phyloP scores from a whole-genome alignment of 805 yeast genomes.

The Spathaspora girioi region DNA sequence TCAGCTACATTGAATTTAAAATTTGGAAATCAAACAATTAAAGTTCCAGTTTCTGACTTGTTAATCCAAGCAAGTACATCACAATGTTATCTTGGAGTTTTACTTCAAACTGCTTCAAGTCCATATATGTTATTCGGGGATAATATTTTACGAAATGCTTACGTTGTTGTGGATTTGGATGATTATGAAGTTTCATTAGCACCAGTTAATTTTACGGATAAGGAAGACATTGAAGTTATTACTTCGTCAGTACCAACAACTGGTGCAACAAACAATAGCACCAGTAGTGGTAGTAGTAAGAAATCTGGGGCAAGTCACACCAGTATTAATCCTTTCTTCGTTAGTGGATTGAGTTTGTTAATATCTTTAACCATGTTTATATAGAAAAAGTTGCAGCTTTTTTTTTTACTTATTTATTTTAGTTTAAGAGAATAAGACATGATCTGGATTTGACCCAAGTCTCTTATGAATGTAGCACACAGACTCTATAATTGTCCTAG shows the following conservation, averaged over 20 bases:
- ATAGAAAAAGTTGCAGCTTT: background rate
- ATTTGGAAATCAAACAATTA: constrained; percentile 57
- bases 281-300: background rate
- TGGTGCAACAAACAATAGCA: background rate
- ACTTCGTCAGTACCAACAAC: constrained; percentile 1
- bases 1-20: constrained; percentile 31
- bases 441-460: too few relatives aligned
- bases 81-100: constrained; percentile 25
- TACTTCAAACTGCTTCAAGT: constrained; percentile 13
- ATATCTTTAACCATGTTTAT: background rate
- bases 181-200: constrained; percentile 54
- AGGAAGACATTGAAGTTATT: constrained; percentile 45
- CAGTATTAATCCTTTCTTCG: background rate
- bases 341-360: background rate
- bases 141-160: constrained; percentile 58
- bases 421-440: background rate
- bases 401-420: background rate
- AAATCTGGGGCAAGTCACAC: background rate
- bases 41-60: constrained; percentile 42
- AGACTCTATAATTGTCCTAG: too few relatives aligned
- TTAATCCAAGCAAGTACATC: constrained; percentile 13
- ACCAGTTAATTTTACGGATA: constrained; percentile 22
- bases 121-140: constrained; percentile 53
- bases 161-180: constrained; percentile 63
- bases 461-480: too few relatives aligned